Evolutionary conservation across 2,329 filamentous ascomycete species (phyloP).

Genomic region (Venturia pyrina): DNA sequence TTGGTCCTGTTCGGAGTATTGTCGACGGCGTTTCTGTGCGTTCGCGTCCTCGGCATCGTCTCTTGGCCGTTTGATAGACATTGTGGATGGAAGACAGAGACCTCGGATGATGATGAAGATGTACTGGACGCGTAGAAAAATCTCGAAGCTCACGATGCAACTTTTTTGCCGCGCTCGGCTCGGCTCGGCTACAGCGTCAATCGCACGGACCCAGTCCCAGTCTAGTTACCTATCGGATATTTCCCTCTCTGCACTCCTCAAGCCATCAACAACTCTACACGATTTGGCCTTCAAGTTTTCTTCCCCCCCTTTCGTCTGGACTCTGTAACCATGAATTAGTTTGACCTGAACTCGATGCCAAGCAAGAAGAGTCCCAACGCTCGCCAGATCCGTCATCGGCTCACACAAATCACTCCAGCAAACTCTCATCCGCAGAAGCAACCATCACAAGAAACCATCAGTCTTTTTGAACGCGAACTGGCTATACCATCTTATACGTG

Average conservation of each 20-base stretch:
- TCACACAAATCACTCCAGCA: too few relatives aligned
- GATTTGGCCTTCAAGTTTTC: not conserved
- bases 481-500: too few relatives aligned
- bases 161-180: not conserved
- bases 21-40: slow-evolving; percentile 15
- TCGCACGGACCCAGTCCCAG: not conserved
- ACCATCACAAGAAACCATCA: not conserved
- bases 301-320: not conserved
- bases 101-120: not conserved
- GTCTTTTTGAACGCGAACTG: too few relatives aligned
- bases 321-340: not conserved
- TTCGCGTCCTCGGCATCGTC: not conserved
- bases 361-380: too few relatives aligned
- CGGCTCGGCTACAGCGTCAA: not conserved
- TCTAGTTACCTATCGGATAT: too few relatives aligned
- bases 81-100: not conserved
- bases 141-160: not conserved
- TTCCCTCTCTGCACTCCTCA: not conserved
- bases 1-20: slow-evolving; percentile 29
- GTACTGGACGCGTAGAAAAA: not conserved
- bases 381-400: too few relatives aligned
- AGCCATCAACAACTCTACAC: not conserved
- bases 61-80: not conserved
- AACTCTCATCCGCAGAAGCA: too few relatives aligned
- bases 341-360: too few relatives aligned